Conservation (phyloP, 1,139 yeast species). For the Hemisphaericaspora lyxosophila region DNA sequence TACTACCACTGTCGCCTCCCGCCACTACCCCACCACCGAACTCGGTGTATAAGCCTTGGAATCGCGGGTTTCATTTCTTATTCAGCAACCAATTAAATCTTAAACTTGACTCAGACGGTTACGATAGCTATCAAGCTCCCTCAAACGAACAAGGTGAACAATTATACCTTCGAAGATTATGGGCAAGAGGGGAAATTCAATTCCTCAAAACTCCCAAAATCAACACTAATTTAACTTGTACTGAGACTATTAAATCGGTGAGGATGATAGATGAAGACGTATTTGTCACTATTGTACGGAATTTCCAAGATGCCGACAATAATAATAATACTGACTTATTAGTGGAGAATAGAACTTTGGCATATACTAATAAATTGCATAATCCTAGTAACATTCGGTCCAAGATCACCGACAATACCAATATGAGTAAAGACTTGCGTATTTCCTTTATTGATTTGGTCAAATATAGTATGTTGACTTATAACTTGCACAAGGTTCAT, state of each 20-base stretch:
- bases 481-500: slow-evolving; percentile 84
- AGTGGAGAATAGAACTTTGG: slow-evolving; percentile 32
- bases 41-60: slow-evolving; percentile 6
- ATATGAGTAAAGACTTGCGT: background rate
- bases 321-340: slow-evolving; percentile 15
- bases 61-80: slow-evolving; percentile 61
- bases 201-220: slow-evolving; percentile 26
- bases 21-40: slow-evolving; percentile 3
- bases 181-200: slow-evolving; percentile 71
- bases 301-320: slow-evolving; percentile 19
- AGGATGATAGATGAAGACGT: slow-evolving; percentile 34
- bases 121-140: slow-evolving; percentile 81
- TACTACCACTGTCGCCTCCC: slow-evolving; percentile 13
- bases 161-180: slow-evolving; percentile 63
- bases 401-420: background rate
- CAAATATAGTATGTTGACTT: slow-evolving; percentile 70
- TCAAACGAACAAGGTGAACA: slow-evolving; percentile 18
- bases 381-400: slow-evolving; percentile 1
- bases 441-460: slow-evolving; percentile 14
- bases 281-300: slow-evolving; percentile 48
- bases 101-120: slow-evolving; percentile 68
- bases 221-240: slow-evolving; percentile 26
- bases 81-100: slow-evolving; percentile 55
- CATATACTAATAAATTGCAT: slow-evolving; percentile 35
- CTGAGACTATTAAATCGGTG: slow-evolving; percentile 43